Base-by-base conservation (phyloP, 257 asterid genomes). In the Solanum habrochaites region DNA sequence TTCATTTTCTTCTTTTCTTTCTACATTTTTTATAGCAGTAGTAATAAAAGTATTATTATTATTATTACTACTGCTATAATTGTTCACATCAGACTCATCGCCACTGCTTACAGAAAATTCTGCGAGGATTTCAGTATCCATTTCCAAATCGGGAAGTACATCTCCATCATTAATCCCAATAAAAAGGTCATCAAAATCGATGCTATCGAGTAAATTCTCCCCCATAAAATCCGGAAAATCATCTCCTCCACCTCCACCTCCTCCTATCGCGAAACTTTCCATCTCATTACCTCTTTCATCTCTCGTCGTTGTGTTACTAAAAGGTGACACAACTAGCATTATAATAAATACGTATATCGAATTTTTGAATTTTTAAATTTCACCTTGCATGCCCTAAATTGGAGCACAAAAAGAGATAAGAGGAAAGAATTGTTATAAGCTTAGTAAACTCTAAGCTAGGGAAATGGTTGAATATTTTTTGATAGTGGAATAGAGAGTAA, bases 141-240 rank as follows among this genome's bases (percentile, higher is more conserved):
- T 95, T 71, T 95, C 98, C 94, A 96, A 86, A 91, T 96, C 98
- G 3, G 96, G 96, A 78, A 94, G 74, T 74, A 89, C 85, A 70
- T 91, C 97, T 25, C 91, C 98, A 60, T 92, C 96, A 87, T 86
- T 89, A 87, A 96, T 93, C n/a, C 95, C 97, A 10, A 90, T 91
- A 83, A 96, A 94, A 0, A 96, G 89, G 67, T 96, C 98, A 64
- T 93, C 99, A 66, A 95, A 96, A 88, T 95, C 98, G 87, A 96
- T 94, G 89, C 94, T 92, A 83, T 94, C 98, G 2, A 96, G 94
- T 86, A 95, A 88, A 87, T 90, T 94, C 64, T 92, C 95, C 11
- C 88, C 87, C 5, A 93, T 64, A 52, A 96, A 94, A 52, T 94
- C 98, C 1, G 90, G 86, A 16, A 96, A 95, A 64, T 90, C 96